Percentiles rank a stretch among this genome's conserved stretches.
Evolutionary conservation across 306 rosid species (phyloP).

Genomic region (Vigna unguiculata): DNA sequence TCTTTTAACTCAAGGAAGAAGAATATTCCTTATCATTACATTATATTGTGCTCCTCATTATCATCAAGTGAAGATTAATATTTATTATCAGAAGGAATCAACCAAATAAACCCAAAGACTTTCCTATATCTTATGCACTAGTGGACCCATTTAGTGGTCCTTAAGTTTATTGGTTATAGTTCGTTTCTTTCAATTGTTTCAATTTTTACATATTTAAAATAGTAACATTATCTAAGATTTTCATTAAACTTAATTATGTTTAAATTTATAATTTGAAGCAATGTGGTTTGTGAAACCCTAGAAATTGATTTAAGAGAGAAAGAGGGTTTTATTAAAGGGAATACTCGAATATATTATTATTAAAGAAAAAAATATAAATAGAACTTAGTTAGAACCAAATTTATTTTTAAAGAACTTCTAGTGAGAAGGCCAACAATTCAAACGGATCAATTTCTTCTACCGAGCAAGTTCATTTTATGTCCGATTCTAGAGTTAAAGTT

Average conservation of each 20-base stretch:
- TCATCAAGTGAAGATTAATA: not conserved
- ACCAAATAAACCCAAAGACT: not conserved
- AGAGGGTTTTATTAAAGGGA: too few relatives aligned
- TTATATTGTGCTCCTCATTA: not conserved
- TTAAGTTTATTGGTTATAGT: not conserved
- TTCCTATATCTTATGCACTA: not conserved
- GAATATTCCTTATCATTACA: constrained; percentile 3
- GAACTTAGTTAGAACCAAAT: too few relatives aligned
- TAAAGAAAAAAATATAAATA: too few relatives aligned
- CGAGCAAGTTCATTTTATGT: too few relatives aligned
- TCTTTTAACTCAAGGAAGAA: not conserved
- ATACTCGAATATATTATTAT: too few relatives aligned
- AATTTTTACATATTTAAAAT: not conserved
- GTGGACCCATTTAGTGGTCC: not conserved
- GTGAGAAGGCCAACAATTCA: too few relatives aligned
- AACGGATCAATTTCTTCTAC: too few relatives aligned
- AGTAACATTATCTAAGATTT: not conserved
- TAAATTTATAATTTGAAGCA: not conserved
- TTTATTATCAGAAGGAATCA: not conserved
- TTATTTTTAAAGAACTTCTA: too few relatives aligned
- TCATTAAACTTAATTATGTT: too few relatives aligned
- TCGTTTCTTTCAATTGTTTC: not conserved
- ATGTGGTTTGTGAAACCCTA: too few relatives aligned
- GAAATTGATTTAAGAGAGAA: too few relatives aligned
- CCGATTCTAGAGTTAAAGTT: too few relatives aligned